Evolutionary conservation across 345 rosid genomes (phyloP).

Genomic region (Hibiscus mutabilis): DNA sequence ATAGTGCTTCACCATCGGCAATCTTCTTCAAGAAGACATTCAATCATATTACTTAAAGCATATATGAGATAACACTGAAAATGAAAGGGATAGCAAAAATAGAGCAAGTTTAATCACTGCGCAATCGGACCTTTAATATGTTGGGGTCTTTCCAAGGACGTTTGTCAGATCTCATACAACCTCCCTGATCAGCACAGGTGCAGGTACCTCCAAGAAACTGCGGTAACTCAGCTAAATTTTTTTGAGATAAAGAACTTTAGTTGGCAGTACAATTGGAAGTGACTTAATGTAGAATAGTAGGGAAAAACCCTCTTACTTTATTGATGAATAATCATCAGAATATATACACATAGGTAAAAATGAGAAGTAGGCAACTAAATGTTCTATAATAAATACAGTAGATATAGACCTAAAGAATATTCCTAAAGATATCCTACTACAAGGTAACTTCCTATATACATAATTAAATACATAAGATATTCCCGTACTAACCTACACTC

Average conservation of each 20-base stretch:
- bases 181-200: constrained; percentile 75
- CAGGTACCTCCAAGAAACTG: constrained; percentile 91
- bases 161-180: constrained; percentile 89
- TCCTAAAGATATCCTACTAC: too few species aligned
- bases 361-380: too few species aligned
- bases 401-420: too few species aligned
- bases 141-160: constrained; percentile 94
- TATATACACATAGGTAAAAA: too few species aligned
- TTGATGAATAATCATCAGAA: too few species aligned
- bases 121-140: constrained; percentile 52
- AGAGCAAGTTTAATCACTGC: neutral
- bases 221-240: constrained; percentile 73
- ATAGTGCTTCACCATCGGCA: constrained; percentile 52
- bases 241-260: neutral
- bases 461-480: too few species aligned
- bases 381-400: too few species aligned
- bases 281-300: too few species aligned
- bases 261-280: neutral
- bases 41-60: neutral
- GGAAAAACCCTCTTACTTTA: too few species aligned
- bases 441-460: too few species aligned
- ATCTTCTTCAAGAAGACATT: constrained; percentile 46
- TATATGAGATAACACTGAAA: neutral
- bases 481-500: too few species aligned
- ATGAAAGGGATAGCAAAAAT: neutral